These are phyloP conservation scores for Phytophthora pini DNA, from an alignment of 352 stramenopile genomes.

Conservation along the genomic window DNA sequence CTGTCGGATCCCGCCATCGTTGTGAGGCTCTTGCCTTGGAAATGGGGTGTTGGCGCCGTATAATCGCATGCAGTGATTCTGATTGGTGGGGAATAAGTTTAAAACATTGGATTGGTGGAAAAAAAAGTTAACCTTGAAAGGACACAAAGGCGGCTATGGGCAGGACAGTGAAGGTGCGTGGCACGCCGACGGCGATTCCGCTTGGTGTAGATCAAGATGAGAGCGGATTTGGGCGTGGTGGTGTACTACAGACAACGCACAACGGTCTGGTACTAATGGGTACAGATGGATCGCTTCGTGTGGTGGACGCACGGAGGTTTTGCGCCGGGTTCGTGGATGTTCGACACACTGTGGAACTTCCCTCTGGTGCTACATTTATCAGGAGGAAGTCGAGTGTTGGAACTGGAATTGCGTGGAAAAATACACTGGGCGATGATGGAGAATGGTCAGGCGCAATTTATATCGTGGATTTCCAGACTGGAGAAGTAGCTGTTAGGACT, in stretches of 20 bases:
- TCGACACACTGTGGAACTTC: constrained; percentile 15
- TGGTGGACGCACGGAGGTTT: constrained; percentile 23
- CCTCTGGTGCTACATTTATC: constrained; percentile 7
- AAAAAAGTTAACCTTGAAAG: constrained; percentile 6
- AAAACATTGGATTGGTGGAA: constrained; percentile 23
- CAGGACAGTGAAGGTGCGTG: constrained; percentile 8
- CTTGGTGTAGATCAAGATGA: constrained; percentile 10
- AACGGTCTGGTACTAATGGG: constrained; percentile 11
- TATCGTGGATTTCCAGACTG: constrained; percentile 26
- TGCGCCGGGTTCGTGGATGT: constrained; percentile 11
- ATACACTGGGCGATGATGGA: background rate
- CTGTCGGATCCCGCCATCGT: constrained; percentile 64
- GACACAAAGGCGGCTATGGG: constrained; percentile 19
- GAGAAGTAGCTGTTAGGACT: constrained; percentile 1
- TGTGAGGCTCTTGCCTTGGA: background rate
- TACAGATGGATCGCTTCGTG: constrained; percentile 5
- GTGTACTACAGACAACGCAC: constrained; percentile 7
- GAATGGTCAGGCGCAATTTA: constrained; percentile 1
- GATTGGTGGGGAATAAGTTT: constrained; percentile 2
- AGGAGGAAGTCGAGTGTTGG: background rate
- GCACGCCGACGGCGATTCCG: constrained; percentile 13
- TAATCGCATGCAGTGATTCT: too few species aligned
- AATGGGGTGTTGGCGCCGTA: constrained; percentile 11
- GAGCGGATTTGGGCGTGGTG: background rate
- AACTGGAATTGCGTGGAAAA: constrained; percentile 10